Evolutionary conservation across 805 yeast species (phyloP).

Genomic region (Sugiyamaella floridensis): DNA sequence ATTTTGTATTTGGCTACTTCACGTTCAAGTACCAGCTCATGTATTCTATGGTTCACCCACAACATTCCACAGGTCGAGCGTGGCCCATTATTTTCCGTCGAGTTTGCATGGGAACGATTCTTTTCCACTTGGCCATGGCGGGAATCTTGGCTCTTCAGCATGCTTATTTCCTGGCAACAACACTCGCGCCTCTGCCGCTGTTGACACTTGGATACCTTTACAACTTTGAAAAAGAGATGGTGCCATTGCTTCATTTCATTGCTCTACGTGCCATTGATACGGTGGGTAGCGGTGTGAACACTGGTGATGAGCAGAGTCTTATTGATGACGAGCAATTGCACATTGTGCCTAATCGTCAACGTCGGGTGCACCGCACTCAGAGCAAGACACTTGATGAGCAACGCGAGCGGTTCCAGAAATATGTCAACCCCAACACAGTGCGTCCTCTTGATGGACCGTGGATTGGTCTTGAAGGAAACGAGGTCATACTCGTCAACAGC

Average conservation of each 20-base stretch:
- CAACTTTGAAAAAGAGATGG: conserved; percentile 73
- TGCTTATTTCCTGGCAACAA: conserved; percentile 67
- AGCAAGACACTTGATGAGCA: conserved; percentile 67
- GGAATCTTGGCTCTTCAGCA: conserved; percentile 79
- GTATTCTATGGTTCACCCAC: conserved; percentile 89
- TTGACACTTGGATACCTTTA: conserved; percentile 59
- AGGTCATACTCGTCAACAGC: conserved; percentile 43
- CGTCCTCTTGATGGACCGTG: conserved; percentile 79
- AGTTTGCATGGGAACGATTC: conserved; percentile 66
- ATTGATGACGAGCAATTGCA: conserved; percentile 5
- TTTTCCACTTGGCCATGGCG: conserved; percentile 88
- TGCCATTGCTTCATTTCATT: conserved; percentile 77
- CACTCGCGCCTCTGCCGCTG: conserved; percentile 70
- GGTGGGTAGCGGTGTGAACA: conserved; percentile 10
- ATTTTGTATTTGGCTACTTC: conserved; percentile 77
- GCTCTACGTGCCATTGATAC: conserved; percentile 72
- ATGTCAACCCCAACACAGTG: conserved; percentile 69
- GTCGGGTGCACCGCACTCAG: background rate
- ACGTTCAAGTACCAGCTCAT: conserved; percentile 87
- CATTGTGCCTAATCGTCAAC: background rate
- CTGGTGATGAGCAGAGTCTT: background rate
- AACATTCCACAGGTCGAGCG: conserved; percentile 93
- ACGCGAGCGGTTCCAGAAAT: conserved; percentile 63
- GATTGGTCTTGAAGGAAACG: conserved; percentile 56
- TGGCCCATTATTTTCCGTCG: conserved; percentile 90